These are phyloP conservation scores for Neoconidiobolus thromboides DNA, from an alignment of 371 early-diverging fungal species.

Conservation along the genomic window DNA sequence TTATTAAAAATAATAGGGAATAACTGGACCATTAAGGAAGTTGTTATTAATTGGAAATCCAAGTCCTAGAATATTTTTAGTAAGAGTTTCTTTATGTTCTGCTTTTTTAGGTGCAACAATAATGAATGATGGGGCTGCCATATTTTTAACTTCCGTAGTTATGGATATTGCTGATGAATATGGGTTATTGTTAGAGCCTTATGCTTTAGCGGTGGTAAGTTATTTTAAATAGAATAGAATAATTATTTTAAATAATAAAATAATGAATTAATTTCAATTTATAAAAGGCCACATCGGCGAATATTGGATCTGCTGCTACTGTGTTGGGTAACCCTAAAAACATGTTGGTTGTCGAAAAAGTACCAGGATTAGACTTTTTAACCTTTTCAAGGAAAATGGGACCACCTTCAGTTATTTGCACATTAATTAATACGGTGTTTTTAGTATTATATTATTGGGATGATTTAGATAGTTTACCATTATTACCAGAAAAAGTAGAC, in stretches of 20 bases:
- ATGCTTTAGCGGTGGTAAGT: conserved; percentile 8
- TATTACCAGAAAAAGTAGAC: background rate
- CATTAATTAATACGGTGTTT: conserved; percentile 7
- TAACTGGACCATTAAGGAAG: background rate
- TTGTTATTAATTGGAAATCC: conserved; percentile 3
- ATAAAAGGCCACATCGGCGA: conserved; percentile 9
- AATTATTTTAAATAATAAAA: too few species aligned
- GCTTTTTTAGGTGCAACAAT: conserved; percentile 6
- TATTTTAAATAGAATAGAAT: too few species aligned
- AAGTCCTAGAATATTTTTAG: conserved; percentile 2
- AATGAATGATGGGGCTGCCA: conserved; percentile 8
- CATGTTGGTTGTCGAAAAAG: conserved; percentile 5
- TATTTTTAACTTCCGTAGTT: conserved; percentile 6
- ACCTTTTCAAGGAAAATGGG: conserved; percentile 3
- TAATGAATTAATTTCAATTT: background rate
- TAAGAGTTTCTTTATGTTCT: conserved; percentile 5
- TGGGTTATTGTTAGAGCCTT: conserved; percentile 8
- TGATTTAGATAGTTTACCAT: background rate
- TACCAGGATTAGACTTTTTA: conserved; percentile 1
- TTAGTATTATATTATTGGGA: conserved; percentile 7
- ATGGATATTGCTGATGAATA: conserved; percentile 8
- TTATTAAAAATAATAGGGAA: background rate
- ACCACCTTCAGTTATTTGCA: conserved; percentile 5
- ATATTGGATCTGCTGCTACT: conserved; percentile 9
- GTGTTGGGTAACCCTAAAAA: conserved; percentile 9